A percentile compares a stretch with the other conserved stretches of the same genome.
Evolutionary conservation across 2,329 filamentous ascomycete genomes (phyloP).

Genomic region (Leptographium wingfieldii): DNA sequence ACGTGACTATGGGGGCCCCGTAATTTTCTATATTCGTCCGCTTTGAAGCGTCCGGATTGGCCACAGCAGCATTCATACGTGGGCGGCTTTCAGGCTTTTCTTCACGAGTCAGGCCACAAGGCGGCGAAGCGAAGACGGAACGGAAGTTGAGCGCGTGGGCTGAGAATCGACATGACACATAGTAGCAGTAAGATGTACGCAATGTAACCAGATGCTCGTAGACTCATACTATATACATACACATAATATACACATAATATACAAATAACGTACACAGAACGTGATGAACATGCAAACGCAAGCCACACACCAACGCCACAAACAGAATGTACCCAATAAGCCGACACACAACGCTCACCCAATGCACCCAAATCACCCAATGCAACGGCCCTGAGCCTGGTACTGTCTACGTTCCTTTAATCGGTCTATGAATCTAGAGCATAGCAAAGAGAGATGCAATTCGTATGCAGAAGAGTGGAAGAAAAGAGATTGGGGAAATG

Average conservation of each 20-base stretch:
- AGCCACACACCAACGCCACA: neutral
- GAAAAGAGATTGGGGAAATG: neutral
- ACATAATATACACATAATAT: conserved; percentile 3
- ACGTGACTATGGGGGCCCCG: no score
- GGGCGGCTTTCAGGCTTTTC: no score
- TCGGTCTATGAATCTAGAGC: neutral
- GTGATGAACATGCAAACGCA: conserved; percentile 5
- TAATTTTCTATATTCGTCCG: no score
- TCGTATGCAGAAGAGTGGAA: neutral
- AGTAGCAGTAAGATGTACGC: neutral
- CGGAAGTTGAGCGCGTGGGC: neutral
- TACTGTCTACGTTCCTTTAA: conserved; percentile 11
- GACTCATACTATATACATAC: neutral
- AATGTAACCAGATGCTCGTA: neutral
- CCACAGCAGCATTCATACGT: no score
- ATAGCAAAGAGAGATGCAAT: neutral
- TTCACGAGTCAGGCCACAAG: neutral
- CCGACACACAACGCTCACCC: neutral
- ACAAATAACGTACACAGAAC: neutral
- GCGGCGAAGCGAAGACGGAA: neutral
- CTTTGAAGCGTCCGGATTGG: no score
- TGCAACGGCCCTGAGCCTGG: conserved; percentile 4
- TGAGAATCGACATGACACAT: no score
- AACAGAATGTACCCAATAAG: neutral
- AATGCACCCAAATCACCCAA: conserved; percentile 7